Conservation (phyloP, 306 rosid genomes). For the Citrullus mucosospermus region DNA sequence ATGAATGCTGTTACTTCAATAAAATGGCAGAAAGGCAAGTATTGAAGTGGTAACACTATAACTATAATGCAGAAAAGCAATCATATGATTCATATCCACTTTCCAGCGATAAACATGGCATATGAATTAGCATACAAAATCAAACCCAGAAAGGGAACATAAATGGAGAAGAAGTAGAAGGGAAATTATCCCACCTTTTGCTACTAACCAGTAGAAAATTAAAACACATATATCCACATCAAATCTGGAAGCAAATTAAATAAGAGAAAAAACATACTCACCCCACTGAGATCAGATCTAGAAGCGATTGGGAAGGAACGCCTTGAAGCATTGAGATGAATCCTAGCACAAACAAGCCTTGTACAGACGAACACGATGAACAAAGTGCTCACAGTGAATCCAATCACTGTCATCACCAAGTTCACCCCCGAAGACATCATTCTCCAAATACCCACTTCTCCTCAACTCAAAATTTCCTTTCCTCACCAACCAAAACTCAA, state of each 20-base stretch:
- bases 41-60: neutral
- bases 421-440: conserved; percentile 80
- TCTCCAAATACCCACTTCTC: neutral
- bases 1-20: neutral
- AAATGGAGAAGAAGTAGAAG: neutral
- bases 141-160: neutral
- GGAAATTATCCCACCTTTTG: neutral
- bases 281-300: conserved; percentile 71
- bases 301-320: conserved; percentile 67
- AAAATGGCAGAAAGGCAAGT: neutral
- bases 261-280: conserved; percentile 7
- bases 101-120: neutral
- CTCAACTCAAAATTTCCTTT: neutral
- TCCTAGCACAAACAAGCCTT: conserved; percentile 80
- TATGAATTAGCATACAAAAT: neutral
- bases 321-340: conserved; percentile 64
- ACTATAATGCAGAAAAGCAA: neutral
- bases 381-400: conserved; percentile 83
- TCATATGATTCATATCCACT: neutral
- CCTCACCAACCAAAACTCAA: neutral
- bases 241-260: neutral
- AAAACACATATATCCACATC: neutral
- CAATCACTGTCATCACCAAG: conserved; percentile 95
- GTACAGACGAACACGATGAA: conserved; percentile 88
- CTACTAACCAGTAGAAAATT: neutral